A percentile compares a stretch with the other conserved stretches of the same genome.
Conservation (phyloP, 2,329 filamentous ascomycete genomes). For the Pseudocercospora musae region DNA sequence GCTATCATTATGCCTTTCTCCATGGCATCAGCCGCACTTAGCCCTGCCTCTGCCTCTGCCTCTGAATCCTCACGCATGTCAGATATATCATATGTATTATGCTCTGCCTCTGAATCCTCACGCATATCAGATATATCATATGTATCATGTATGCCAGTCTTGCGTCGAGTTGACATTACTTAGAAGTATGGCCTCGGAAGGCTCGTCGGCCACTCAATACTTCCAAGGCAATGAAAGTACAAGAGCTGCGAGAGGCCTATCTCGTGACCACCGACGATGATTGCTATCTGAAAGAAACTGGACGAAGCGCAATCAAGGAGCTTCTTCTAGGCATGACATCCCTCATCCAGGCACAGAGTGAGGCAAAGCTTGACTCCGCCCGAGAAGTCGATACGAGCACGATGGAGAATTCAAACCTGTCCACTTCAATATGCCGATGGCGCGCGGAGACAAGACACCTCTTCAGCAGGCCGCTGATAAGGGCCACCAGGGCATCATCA, state of each 20-base stretch:
- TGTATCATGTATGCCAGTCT: not conserved
- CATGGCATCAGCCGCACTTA: not conserved
- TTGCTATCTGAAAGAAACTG: not conserved
- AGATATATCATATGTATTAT: no score
- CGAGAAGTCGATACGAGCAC: conserved; percentile 3
- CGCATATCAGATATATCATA: no score
- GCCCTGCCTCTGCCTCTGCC: no score
- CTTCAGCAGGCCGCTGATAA: not conserved
- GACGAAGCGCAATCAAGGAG: not conserved
- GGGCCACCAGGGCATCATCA: not conserved
- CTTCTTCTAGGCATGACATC: not conserved
- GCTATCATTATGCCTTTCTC: no score
- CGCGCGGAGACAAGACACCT: no score
- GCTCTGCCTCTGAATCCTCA: no score
- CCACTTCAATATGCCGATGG: not conserved
- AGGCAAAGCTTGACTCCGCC: not conserved
- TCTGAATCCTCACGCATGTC: no score
- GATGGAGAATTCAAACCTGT: not conserved
- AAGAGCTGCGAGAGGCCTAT: conserved; percentile 21
- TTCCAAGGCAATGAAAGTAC: conserved; percentile 8
- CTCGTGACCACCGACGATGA: conserved; percentile 8
- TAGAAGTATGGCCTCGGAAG: not conserved
- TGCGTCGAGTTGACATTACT: no score
- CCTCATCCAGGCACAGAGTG: not conserved
- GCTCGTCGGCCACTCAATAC: not conserved